These are phyloP conservation scores for Sphagnum magellanicum DNA, from an alignment of 228 moss, liverwort and hornwort species.

Conservation along the genomic window DNA sequence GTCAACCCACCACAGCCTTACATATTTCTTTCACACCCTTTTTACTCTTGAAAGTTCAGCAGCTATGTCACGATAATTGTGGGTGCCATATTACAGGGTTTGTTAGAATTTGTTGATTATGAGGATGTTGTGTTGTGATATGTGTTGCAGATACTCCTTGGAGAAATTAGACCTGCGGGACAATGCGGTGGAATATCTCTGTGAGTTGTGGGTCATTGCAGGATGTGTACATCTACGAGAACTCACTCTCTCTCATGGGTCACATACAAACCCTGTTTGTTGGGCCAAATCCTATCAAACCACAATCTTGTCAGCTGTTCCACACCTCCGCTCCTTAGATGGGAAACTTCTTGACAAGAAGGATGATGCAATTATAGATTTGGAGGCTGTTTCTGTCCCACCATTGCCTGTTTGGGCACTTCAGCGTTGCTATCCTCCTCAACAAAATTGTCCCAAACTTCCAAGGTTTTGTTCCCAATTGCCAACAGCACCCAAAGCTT, in stretches of 20 bases:
- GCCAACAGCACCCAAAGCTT: too few relatives aligned
- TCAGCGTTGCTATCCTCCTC: slow-evolving; percentile 17
- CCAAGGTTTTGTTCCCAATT: too few relatives aligned
- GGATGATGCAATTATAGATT: background rate
- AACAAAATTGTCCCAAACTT: background rate
- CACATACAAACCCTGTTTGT: slow-evolving; percentile 64
- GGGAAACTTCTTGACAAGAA: slow-evolving; percentile 14
- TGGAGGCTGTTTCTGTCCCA: slow-evolving; percentile 4
- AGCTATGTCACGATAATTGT: background rate
- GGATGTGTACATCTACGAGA: slow-evolving; percentile 57
- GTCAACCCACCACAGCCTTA: background rate
- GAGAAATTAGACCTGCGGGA: slow-evolving; percentile 71
- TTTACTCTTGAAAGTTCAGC: background rate
- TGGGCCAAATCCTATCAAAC: slow-evolving; percentile 46
- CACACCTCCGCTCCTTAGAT: slow-evolving; percentile 43
- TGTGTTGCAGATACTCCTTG: slow-evolving; percentile 53
- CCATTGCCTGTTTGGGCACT: slow-evolving; percentile 18
- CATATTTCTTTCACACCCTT: too few relatives aligned
- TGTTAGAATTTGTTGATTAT: background rate
- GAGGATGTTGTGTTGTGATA: background rate
- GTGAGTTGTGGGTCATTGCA: slow-evolving; percentile 57
- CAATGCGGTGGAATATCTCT: slow-evolving; percentile 51
- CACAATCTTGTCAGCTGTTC: slow-evolving; percentile 43
- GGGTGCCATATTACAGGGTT: background rate
- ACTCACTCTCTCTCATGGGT: slow-evolving; percentile 48